A percentile compares a stretch with the other conserved stretches of the same genome.
phyloP scores from a whole-genome alignment of 2,329 filamentous ascomycete species.

The Lithohypha guttulata region DNA sequence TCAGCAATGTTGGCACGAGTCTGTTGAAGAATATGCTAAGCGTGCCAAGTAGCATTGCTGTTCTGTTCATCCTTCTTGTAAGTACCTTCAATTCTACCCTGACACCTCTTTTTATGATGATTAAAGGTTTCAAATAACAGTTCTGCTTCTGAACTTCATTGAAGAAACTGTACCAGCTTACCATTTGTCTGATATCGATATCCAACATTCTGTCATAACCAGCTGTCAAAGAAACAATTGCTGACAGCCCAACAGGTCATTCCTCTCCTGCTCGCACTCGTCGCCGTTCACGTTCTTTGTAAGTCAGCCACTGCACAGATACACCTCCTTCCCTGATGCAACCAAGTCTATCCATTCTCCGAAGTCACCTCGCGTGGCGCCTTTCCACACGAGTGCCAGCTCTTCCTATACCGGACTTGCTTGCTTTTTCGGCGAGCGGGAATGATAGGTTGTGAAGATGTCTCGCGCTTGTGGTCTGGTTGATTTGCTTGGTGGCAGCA shows the following conservation, averaged over 20 bases:
- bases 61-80: conserved; percentile 5
- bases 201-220: no score
- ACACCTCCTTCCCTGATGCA: conserved; percentile 37
- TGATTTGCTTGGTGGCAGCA: conserved; percentile 6
- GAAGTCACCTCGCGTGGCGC: conserved; percentile 32
- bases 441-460: conserved; percentile 37
- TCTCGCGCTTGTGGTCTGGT: conserved; percentile 6
- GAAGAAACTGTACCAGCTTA: conserved; percentile 50
- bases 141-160: conserved; percentile 52
- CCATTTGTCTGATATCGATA: conserved; percentile 35
- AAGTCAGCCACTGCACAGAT: not conserved
- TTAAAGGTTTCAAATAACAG: conserved; percentile 40
- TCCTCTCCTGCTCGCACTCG: not conserved
- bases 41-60: no score
- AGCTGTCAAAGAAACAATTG: no score
- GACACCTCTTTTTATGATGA: conserved; percentile 33
- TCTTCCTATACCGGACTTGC: conserved; percentile 38
- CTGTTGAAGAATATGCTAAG: no score
- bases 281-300: not conserved
- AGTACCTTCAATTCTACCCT: conserved; percentile 6
- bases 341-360: conserved; percentile 55
- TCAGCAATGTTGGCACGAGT: no score
- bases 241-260: no score
- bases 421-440: conserved; percentile 19
- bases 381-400: conserved; percentile 20